Percentiles rank a stretch among this genome's conserved stretches.
phyloP scores from a whole-genome alignment of 208 protist genomes.

The Leishmania martiniquensis region DNA sequence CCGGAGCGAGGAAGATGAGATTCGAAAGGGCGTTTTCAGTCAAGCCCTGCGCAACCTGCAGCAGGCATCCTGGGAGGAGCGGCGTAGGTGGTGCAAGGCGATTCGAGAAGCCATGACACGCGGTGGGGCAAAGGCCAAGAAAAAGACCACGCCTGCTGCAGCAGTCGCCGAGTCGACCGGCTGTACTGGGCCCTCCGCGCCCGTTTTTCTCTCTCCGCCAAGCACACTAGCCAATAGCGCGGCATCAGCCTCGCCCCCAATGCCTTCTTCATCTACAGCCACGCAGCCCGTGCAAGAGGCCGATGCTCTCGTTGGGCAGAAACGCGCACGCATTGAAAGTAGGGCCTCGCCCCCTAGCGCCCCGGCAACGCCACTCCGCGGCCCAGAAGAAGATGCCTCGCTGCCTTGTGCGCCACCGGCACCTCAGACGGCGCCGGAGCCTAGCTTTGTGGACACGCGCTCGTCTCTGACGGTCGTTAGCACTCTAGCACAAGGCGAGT shows the following conservation, averaged over 20 bases:
- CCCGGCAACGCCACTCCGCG: not conserved
- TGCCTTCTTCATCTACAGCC: not conserved
- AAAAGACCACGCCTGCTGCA: not conserved
- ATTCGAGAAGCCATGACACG: slow-evolving; percentile 53
- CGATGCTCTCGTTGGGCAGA: slow-evolving; percentile 3
- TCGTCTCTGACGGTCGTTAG: not conserved
- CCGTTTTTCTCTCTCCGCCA: not conserved
- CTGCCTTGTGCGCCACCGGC: not conserved
- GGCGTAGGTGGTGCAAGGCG: slow-evolving; percentile 57
- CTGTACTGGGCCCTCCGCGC: not conserved
- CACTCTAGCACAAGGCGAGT: slow-evolving; percentile 2
- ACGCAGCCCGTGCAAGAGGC: not conserved
- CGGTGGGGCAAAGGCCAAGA: slow-evolving; percentile 12
- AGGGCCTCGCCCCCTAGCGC: not conserved
- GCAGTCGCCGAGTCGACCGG: slow-evolving; percentile 4
- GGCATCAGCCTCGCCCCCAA: slow-evolving; percentile 7
- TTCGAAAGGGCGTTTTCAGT: slow-evolving; percentile 88
- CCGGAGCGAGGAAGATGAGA: slow-evolving; percentile 88
- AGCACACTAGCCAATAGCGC: slow-evolving; percentile 9
- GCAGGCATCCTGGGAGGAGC: slow-evolving; percentile 39
- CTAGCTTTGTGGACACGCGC: not conserved
- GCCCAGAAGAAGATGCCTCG: not conserved
- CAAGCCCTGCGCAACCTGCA: slow-evolving; percentile 56
- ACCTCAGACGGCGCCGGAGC: not conserved
- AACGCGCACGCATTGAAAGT: slow-evolving; percentile 3